Base-by-base conservation (phyloP, 352 stramenopile species). In the Pythium volutum region DNA sequence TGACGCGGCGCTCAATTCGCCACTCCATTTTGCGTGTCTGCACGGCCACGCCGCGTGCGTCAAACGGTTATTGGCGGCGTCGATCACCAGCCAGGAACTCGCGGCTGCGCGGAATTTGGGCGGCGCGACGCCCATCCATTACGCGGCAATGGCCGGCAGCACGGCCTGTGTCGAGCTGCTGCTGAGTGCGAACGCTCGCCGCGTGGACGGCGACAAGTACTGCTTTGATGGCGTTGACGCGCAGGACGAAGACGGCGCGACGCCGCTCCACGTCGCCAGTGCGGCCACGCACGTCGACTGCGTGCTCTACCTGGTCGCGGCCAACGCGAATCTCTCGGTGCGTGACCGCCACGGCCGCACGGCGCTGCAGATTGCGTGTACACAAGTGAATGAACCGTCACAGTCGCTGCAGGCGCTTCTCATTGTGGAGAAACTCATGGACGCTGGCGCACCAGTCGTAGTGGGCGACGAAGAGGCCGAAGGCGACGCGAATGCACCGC, bases 231-330 rank as follows among this genome's bases (percentile, higher is more conserved):
- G 79, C 20, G 82, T 91, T 0, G 75, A 73, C n/a, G 52, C 67
- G 0, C 48, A 41, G 18, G 70, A 91, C 47, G 57, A 73, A 26
- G 79, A 87, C 20, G 76, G 74, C 18, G 65, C 59, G 1, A 89
- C 79, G n/a, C 79, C 82, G 14, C 62, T 91, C 6, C 82, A 91
- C 50, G 26, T 87, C 1, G 77, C 82, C 0, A 88, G 78, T 51
- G 43, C 43, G 25, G 41, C 63, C 7, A 64, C 59, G 0, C 60
- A 82, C 26, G 54, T 69, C 10, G 75, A 85, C 52, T 88, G 76
- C 27, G 74, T 76, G 16, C 47, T 85, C 50, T 89, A 88, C 53
- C 62, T 91, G 25, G 65, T 91, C 25, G 80, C 79, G 15, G 81
- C 79, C 0, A 84, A 76, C 48, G 80, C 81, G 6, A 55, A 84